These are phyloP conservation scores for Trematosphaeria pertusa DNA, from an alignment of 2,329 filamentous ascomycete genomes.

Conservation along the genomic window DNA sequence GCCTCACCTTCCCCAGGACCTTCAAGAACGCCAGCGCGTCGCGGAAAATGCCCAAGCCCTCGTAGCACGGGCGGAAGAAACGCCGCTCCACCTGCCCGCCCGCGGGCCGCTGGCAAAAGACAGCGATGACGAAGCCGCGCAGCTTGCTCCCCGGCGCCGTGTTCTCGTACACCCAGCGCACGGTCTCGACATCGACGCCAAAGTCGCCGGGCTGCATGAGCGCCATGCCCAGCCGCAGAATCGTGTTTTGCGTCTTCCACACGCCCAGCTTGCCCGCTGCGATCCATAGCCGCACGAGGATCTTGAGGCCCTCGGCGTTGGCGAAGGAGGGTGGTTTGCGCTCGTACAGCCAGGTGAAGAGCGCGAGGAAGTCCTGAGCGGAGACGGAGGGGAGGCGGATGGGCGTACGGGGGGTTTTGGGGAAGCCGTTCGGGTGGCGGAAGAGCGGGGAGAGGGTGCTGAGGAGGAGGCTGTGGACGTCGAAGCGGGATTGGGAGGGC, in stretches of 20 bases:
- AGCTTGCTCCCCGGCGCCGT: constrained; percentile 4
- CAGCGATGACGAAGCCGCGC: constrained; percentile 3
- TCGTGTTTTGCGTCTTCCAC: constrained; percentile 13
- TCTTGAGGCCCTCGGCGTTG: neutral
- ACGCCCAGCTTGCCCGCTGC: constrained; percentile 6
- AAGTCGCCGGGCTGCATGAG: constrained; percentile 6
- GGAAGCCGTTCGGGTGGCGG: neutral
- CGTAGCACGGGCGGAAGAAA: neutral
- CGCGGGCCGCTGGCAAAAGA: constrained; percentile 7
- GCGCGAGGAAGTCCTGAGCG: neutral
- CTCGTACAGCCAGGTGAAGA: constrained; percentile 10
- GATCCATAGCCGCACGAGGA: constrained; percentile 3
- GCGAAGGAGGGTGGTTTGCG: neutral
- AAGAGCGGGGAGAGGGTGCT: constrained; percentile 6
- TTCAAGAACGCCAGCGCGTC: neutral
- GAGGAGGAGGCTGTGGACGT: constrained; percentile 12
- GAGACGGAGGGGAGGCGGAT: constrained; percentile 1
- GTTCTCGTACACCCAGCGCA: constrained; percentile 15
- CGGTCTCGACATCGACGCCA: constrained; percentile 1
- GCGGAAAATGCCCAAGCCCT: constrained; percentile 3
- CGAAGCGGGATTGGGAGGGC: neutral
- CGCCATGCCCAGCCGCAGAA: constrained; percentile 15
- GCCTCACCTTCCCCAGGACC: neutral
- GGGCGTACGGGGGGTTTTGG: neutral
- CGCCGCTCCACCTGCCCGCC: neutral